A percentile compares a stretch with the other conserved stretches of the same genome.
These are phyloP conservation scores for Phlebopus sp. DNA, from an alignment of 1,284 basidiomycete genomes.

Conservation along the genomic window DNA sequence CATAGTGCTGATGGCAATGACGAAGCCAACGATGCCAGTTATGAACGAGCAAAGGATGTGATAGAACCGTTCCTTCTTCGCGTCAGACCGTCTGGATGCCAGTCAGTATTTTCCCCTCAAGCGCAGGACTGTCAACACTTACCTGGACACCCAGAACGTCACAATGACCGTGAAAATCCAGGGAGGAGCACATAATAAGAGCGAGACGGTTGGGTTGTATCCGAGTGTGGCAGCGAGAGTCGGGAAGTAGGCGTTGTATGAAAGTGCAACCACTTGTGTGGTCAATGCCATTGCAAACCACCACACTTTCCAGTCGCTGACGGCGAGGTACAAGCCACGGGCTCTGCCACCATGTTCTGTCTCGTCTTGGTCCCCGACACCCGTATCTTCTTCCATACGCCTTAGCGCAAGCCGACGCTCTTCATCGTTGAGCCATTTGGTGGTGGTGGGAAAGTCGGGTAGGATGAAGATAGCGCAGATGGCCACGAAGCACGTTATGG, in stretches of 20 bases:
- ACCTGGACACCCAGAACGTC: constrained; percentile 52
- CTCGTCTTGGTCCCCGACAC: constrained; percentile 29
- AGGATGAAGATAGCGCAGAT: constrained; percentile 63
- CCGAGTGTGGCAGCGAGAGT: constrained; percentile 70
- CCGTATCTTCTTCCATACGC: constrained; percentile 74
- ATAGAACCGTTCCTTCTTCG: constrained; percentile 56
- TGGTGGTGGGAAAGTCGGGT: constrained; percentile 72
- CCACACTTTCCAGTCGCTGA: constrained; percentile 66
- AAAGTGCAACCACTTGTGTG: constrained; percentile 39
- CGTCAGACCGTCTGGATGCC: constrained; percentile 30
- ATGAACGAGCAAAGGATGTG: constrained; percentile 56
- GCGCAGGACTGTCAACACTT: constrained; percentile 6
- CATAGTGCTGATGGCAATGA: constrained; percentile 73
- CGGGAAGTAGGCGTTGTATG: constrained; percentile 79
- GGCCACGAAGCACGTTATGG: constrained; percentile 65
- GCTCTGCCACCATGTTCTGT: constrained; percentile 29
- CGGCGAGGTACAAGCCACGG: constrained; percentile 54
- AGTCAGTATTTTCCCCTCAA: constrained; percentile 13
- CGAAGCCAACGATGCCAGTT: constrained; percentile 63
- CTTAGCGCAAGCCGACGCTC: constrained; percentile 69
- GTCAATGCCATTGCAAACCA: constrained; percentile 54
- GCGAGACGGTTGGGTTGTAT: constrained; percentile 59
- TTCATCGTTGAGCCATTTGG: constrained; percentile 56
- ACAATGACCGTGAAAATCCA: constrained; percentile 68
- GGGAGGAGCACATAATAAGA: constrained; percentile 77